These are phyloP conservation scores for Vitis hybrid DNA, from an alignment of 177 flowering plant species.

Conservation along the genomic window DNA sequence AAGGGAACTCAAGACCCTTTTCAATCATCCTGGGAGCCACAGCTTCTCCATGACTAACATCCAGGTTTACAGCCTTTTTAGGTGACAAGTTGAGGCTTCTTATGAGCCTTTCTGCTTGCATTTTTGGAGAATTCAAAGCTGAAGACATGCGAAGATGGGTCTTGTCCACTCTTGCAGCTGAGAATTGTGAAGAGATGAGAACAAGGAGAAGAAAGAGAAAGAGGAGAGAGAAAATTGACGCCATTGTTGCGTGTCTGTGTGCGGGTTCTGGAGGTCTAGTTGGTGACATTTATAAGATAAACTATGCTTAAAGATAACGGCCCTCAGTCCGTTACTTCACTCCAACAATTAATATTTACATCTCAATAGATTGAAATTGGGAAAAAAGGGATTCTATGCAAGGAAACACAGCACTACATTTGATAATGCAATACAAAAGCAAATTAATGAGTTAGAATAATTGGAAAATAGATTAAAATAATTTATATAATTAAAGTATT, in stretches of 20 bases:
- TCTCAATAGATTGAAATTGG: too few relatives aligned
- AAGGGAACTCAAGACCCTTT: slow-evolving; percentile 24
- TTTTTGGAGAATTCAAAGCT: slow-evolving; percentile 17
- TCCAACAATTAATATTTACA: too few relatives aligned
- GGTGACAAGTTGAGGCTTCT: slow-evolving; percentile 40
- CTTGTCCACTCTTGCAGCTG: slow-evolving; percentile 9
- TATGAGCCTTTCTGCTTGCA: slow-evolving; percentile 34
- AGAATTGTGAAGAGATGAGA: slow-evolving; percentile 5
- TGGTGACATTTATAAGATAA: too few relatives aligned
- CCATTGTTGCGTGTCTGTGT: slow-evolving; percentile 13
- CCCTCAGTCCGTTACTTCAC: too few relatives aligned
- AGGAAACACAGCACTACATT: too few relatives aligned
- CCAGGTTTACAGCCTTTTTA: slow-evolving; percentile 20
- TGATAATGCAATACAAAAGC: too few relatives aligned
- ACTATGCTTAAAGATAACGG: too few relatives aligned
- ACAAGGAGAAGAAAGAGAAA: not conserved
- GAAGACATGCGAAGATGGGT: slow-evolving; percentile 12
- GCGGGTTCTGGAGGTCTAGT: not conserved
- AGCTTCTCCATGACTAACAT: not conserved
- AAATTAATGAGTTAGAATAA: too few relatives aligned
- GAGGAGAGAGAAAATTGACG: slow-evolving; percentile 7
- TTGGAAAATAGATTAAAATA: too few relatives aligned
- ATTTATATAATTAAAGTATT: too few relatives aligned
- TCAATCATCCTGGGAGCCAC: slow-evolving; percentile 21
- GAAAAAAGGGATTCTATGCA: too few relatives aligned